Evolutionary conservation across 495 filamentous ascomycete genomes (phyloP).

Genomic region (Penicillium cosmopolitanum): DNA sequence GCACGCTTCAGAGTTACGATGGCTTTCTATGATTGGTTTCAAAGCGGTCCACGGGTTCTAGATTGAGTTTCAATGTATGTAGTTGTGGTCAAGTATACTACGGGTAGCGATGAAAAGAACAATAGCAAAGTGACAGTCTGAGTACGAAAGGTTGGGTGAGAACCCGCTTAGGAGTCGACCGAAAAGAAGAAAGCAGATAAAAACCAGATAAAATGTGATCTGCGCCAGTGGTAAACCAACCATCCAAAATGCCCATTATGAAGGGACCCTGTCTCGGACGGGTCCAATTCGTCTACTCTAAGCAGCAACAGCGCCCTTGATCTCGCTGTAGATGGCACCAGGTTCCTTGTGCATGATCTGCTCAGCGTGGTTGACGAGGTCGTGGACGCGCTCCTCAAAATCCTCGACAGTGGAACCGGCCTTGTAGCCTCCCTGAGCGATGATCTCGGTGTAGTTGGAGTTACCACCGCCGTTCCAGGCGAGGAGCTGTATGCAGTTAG

Average conservation of each 20-base stretch:
- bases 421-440: constrained; percentile 63
- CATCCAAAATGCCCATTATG: constrained; percentile 33
- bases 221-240: constrained; percentile 39
- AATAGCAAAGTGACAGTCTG: constrained; percentile 25
- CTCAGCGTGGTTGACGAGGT: constrained; percentile 41
- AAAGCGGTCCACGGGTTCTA: constrained; percentile 29
- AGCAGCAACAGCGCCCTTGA: constrained; percentile 46
- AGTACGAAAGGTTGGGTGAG: constrained; percentile 19
- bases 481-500: constrained; percentile 67
- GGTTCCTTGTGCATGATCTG: constrained; percentile 42
- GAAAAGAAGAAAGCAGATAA: constrained; percentile 22
- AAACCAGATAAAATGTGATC: constrained; percentile 32
- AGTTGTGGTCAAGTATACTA: constrained; percentile 37
- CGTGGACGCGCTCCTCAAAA: constrained; percentile 35
- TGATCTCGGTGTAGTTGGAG: constrained; percentile 85
- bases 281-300: constrained; percentile 33
- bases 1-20: background rate
- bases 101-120: constrained; percentile 28
- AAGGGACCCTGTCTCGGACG: constrained; percentile 27
- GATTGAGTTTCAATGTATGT: constrained; percentile 30
- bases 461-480: constrained; percentile 99
- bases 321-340: constrained; percentile 52
- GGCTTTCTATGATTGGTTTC: background rate
- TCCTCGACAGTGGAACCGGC: constrained; percentile 22
- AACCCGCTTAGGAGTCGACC: constrained; percentile 19